phyloP scores from a whole-genome alignment of 352 stramenopile genomes.

The Pythium insidiosum region DNA sequence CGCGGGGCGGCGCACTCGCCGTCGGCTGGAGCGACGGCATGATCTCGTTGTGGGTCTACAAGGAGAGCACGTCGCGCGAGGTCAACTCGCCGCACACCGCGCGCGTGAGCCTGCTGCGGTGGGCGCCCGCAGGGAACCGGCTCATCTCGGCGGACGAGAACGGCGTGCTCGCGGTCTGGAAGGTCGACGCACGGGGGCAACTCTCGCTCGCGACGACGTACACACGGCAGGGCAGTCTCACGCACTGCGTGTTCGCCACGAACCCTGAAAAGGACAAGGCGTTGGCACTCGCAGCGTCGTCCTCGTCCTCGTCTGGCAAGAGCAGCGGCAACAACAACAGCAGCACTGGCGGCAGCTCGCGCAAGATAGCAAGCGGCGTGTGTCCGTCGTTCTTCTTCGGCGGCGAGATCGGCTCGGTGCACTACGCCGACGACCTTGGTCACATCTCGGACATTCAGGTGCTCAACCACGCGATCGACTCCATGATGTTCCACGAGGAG shows the following conservation, averaged over 20 bases:
- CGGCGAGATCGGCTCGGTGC: constrained; percentile 84
- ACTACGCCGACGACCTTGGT: constrained; percentile 89
- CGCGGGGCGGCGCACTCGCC: constrained; percentile 64
- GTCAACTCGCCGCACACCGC: constrained; percentile 76
- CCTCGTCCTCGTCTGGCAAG: too few relatives aligned
- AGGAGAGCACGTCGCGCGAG: constrained; percentile 58
- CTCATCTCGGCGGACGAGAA: constrained; percentile 88
- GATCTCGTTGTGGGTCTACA: constrained; percentile 76
- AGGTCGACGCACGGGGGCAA: constrained; percentile 72
- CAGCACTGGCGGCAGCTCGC: too few relatives aligned
- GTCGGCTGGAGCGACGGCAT: constrained; percentile 83
- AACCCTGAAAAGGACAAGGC: constrained; percentile 14
- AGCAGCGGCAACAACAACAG: too few relatives aligned
- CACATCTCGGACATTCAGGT: constrained; percentile 88
- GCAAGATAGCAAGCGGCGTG: too few relatives aligned
- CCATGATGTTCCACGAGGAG: constrained; percentile 87
- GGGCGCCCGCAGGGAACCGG: constrained; percentile 80
- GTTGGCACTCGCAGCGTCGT: constrained; percentile 5
- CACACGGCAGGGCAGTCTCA: constrained; percentile 77
- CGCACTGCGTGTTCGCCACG: constrained; percentile 82
- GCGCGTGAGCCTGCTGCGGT: constrained; percentile 79
- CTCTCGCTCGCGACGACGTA: constrained; percentile 81
- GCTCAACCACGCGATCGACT: constrained; percentile 80
- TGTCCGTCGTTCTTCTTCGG: constrained; percentile 91
- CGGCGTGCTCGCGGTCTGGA: constrained; percentile 80